A percentile compares a stretch with the other conserved stretches of the same genome.
Evolutionary conservation across 176 grass and related monocot species (phyloP).

Genomic region (Secale cereale): DNA sequence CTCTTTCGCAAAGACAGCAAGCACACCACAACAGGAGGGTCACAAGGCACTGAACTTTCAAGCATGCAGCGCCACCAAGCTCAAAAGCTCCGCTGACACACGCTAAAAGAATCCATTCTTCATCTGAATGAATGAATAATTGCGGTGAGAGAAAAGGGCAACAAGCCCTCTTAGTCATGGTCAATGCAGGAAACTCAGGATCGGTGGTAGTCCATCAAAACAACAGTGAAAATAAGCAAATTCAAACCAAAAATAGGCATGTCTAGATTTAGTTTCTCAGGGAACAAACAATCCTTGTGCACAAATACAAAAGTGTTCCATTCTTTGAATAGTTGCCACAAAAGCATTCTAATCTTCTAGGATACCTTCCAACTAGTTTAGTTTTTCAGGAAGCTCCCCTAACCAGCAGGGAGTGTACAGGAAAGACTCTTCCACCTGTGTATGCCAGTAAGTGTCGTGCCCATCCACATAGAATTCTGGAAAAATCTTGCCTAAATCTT

Average conservation of each 20-base stretch:
- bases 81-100: too few species aligned
- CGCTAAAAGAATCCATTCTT: too few species aligned
- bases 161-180: too few species aligned
- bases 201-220: neutral
- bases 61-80: too few species aligned
- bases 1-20: too few species aligned
- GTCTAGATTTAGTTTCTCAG: neutral
- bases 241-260: neutral
- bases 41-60: too few species aligned
- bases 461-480: neutral
- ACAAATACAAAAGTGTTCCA: neutral
- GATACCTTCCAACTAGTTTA: neutral
- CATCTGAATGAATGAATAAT: too few species aligned
- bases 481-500: neutral
- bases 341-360: neutral
- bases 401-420: constrained; percentile 12
- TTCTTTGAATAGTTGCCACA: neutral
- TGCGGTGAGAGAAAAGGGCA: too few species aligned
- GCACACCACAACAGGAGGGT: too few species aligned
- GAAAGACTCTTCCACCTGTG: neutral
- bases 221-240: neutral
- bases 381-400: constrained; percentile 8
- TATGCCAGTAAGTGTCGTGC: neutral
- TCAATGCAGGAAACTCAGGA: neutral
- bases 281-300: neutral